phyloP scores from a whole-genome alignment of 1,284 basidiomycete species.

The Malassezia slooffiae region DNA sequence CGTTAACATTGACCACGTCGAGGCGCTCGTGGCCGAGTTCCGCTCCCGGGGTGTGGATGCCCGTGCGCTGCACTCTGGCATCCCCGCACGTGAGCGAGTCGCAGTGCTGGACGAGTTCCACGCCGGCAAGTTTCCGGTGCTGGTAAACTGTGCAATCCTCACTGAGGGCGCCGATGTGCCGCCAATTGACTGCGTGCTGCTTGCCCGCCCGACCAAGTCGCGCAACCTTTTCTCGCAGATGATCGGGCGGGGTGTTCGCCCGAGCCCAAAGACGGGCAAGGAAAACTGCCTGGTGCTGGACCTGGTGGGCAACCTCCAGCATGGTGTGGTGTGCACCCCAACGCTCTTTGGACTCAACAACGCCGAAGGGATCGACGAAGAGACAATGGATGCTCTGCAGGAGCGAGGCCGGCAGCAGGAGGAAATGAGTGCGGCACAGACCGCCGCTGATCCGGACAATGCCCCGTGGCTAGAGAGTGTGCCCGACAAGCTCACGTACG shows the following conservation, averaged over 20 bases:
- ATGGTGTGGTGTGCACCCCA: slow-evolving; percentile 68
- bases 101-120: slow-evolving; percentile 62
- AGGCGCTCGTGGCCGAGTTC: slow-evolving; percentile 63
- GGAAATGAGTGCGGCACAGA: background rate
- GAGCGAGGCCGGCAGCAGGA: background rate
- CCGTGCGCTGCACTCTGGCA: slow-evolving; percentile 61
- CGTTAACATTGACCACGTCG: slow-evolving; percentile 73
- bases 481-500: slow-evolving; percentile 66
- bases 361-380: slow-evolving; percentile 58
- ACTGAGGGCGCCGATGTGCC: slow-evolving; percentile 44
- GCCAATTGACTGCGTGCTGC: slow-evolving; percentile 70
- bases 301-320: slow-evolving; percentile 67
- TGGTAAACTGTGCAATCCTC: slow-evolving; percentile 84
- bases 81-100: slow-evolving; percentile 58
- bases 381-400: slow-evolving; percentile 11
- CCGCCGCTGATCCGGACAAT: background rate
- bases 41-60: slow-evolving; percentile 71
- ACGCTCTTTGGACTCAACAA: slow-evolving; percentile 77
- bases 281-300: slow-evolving; percentile 78
- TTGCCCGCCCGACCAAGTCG: slow-evolving; percentile 66
- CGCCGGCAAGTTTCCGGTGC: slow-evolving; percentile 64
- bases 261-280: slow-evolving; percentile 72
- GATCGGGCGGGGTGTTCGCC: slow-evolving; percentile 85
- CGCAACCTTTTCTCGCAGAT: slow-evolving; percentile 85
- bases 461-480: too few relatives aligned